Evolutionary conservation across 495 filamentous ascomycete genomes (phyloP).

Genomic region (Xylaria acuta): DNA sequence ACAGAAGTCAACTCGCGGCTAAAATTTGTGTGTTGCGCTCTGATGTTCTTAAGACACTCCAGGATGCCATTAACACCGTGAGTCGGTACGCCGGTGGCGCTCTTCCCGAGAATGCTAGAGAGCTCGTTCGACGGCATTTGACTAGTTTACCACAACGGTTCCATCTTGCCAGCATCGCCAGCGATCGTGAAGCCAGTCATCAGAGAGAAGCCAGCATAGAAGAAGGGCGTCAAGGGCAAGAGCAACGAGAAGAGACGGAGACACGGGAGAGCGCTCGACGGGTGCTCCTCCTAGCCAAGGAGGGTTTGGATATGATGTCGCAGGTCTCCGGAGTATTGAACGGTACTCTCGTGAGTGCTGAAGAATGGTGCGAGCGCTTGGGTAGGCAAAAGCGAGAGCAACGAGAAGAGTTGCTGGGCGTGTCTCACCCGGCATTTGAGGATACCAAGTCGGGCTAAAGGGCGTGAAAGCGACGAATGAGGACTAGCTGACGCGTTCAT

Average conservation of each 20-base stretch:
- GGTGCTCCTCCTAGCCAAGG: conserved; percentile 81
- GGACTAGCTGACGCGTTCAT: conserved; percentile 32
- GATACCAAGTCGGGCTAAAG: conserved; percentile 38
- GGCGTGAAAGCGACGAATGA: conserved; percentile 26
- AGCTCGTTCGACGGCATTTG: conserved; percentile 78
- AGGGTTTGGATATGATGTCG: conserved; percentile 87
- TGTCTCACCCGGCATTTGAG: conserved; percentile 26
- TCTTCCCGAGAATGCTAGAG: conserved; percentile 80
- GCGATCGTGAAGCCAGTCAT: conserved; percentile 42
- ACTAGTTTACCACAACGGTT: conserved; percentile 80
- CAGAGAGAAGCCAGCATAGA: conserved; percentile 47
- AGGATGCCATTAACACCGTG: conserved; percentile 77
- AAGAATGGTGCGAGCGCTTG: conserved; percentile 82
- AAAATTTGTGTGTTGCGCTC: conserved; percentile 72
- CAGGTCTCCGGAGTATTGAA: conserved; percentile 83
- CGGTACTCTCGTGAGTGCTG: conserved; percentile 83
- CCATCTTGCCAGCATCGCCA: conserved; percentile 56
- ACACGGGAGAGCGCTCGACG: conserved; percentile 63
- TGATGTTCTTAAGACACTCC: conserved; percentile 78
- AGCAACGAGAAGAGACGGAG: conserved; percentile 43
- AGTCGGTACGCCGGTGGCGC: conserved; percentile 84
- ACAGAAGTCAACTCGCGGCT: conserved; percentile 53
- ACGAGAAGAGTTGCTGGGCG: conserved; percentile 32
- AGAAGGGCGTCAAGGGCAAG: conserved; percentile 31
- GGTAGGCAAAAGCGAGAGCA: conserved; percentile 60